phyloP scores from a whole-genome alignment of 73 alveolate genomes.

The Tetrahymena elliotti region DNA sequence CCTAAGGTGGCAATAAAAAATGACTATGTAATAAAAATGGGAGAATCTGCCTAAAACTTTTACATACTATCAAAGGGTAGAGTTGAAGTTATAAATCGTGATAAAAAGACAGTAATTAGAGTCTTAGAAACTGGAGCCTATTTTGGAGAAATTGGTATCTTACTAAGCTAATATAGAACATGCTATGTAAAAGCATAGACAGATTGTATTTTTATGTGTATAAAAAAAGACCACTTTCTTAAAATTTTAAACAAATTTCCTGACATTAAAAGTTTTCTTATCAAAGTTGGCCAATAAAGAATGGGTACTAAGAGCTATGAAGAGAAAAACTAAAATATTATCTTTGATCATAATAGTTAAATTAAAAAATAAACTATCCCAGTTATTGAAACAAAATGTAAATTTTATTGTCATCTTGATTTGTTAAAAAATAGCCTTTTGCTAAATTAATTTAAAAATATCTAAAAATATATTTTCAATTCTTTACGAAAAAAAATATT shows the following conservation, averaged over 20 bases:
- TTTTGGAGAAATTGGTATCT: conserved; percentile 58
- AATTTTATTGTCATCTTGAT: too few species aligned
- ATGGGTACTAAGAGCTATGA: conserved; percentile 29
- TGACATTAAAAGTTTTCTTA: conserved; percentile 9
- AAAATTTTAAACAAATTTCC: conserved; percentile 35
- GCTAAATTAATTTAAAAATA: too few species aligned
- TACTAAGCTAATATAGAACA: conserved; percentile 27
- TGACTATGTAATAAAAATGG: conserved; percentile 19
- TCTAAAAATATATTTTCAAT: too few species aligned
- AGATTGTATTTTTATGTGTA: conserved; percentile 36
- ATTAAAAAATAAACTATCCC: background rate
- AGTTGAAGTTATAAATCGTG: conserved; percentile 34
- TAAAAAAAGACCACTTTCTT: conserved; percentile 8
- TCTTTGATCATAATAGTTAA: background rate
- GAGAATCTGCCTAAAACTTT: conserved; percentile 46
- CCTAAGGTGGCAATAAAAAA: conserved; percentile 32
- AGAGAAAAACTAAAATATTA: background rate
- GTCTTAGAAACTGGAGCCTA: conserved; percentile 43
- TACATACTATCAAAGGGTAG: conserved; percentile 37
- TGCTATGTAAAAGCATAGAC: conserved; percentile 44
- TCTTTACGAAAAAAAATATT: too few species aligned
- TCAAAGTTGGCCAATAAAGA: conserved; percentile 48
- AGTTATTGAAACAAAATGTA: background rate
- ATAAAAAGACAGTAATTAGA: conserved; percentile 43
- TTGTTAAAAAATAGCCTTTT: too few species aligned